Percentiles rank a stretch among this genome's conserved stretches.
These are phyloP conservation scores for Oryza longistaminata DNA, from an alignment of 176 grass and related monocot genomes.

Conservation along the genomic window DNA sequence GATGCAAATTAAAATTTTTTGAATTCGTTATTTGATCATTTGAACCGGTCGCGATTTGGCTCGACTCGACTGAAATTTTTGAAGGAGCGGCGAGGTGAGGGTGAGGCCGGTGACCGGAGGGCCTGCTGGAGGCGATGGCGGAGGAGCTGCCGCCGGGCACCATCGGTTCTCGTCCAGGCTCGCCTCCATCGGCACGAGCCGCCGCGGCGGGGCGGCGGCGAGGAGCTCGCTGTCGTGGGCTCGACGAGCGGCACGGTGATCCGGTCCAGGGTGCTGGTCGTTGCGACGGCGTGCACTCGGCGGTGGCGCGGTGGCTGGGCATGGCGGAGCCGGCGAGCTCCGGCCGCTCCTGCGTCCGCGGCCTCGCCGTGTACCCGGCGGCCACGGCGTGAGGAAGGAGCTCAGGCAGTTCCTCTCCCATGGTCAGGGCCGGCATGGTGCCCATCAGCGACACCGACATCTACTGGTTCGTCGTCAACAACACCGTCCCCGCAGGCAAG, in stretches of 20 bases:
- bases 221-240: conserved; percentile 34
- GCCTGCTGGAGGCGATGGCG: conserved; percentile 57
- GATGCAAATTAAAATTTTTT: background rate
- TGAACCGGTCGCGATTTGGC: background rate
- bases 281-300: conserved; percentile 69
- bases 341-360: conserved; percentile 42
- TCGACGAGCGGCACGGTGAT: conserved; percentile 66
- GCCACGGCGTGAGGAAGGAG: conserved; percentile 51
- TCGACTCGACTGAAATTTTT: background rate
- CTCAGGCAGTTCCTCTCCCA: conserved; percentile 45
- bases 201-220: background rate
- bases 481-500: conserved; percentile 44
- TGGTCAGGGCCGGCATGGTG: conserved; percentile 53
- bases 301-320: conserved; percentile 63
- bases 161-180: conserved; percentile 70
- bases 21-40: too few relatives aligned
- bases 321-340: conserved; percentile 45
- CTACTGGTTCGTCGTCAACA: conserved; percentile 61
- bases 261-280: conserved; percentile 71
- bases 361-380: conserved; percentile 46
- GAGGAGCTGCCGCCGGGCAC: conserved; percentile 64
- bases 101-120: conserved; percentile 49
- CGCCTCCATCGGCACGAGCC: conserved; percentile 44
- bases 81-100: conserved; percentile 1
- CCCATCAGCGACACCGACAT: conserved; percentile 45